phyloP scores from a whole-genome alignment of 306 rosid species.

The Gastrolobium villosum region DNA sequence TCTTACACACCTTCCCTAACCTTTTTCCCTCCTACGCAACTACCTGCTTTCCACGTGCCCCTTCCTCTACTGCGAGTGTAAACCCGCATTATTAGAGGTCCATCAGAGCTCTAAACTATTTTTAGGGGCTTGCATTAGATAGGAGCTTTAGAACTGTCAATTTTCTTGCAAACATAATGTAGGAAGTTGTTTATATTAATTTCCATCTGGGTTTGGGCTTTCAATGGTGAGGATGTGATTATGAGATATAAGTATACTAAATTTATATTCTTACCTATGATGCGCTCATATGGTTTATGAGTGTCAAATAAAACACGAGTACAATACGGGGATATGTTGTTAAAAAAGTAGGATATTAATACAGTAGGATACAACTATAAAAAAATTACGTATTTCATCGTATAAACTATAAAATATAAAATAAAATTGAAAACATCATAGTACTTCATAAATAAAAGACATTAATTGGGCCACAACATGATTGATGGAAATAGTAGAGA shows the following conservation, averaged over 20 bases:
- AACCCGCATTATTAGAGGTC: no score
- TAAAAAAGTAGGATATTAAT: not conserved
- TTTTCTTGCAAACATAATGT: slow-evolving; percentile 16
- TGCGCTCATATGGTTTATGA: not conserved
- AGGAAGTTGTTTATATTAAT: slow-evolving; percentile 37
- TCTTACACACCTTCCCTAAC: no score
- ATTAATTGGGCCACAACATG: not conserved
- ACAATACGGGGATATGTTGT: slow-evolving; percentile 3
- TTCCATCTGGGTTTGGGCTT: slow-evolving; percentile 19
- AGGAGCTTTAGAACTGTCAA: slow-evolving; percentile 1
- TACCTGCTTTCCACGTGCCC: no score
- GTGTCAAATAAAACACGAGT: not conserved
- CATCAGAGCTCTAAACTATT: slow-evolving; percentile 1
- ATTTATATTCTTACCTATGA: slow-evolving; percentile 17
- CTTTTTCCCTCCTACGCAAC: no score
- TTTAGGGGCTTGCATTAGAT: not conserved
- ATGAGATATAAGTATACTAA: slow-evolving; percentile 7
- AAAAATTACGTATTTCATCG: not conserved
- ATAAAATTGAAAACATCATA: not conserved
- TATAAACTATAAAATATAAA: not conserved
- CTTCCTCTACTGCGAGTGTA: no score
- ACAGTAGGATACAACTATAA: slow-evolving; percentile 5
- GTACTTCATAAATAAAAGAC: not conserved
- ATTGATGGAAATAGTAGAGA: not conserved
- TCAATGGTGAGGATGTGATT: slow-evolving; percentile 27